Percentiles rank a stretch among this genome's conserved stretches.
Evolutionary conservation across 805 yeast genomes (phyloP).

Genomic region (Starmerella floris): DNA sequence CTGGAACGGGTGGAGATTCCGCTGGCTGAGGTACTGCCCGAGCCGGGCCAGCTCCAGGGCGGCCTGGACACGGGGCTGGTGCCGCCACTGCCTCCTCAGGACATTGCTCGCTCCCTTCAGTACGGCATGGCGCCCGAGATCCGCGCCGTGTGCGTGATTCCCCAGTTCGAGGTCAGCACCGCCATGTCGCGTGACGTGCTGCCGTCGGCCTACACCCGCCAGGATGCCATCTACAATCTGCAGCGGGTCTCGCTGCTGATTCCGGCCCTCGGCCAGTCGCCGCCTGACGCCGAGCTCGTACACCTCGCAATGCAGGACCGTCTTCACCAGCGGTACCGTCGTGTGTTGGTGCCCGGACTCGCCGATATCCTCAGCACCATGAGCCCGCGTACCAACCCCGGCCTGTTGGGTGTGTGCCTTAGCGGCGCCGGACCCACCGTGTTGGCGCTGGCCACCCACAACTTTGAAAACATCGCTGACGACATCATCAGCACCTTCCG

Average conservation of each 20-base stretch:
- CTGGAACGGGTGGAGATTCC: slow-evolving; percentile 69
- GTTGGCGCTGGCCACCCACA: slow-evolving; percentile 78
- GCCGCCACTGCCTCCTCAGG: slow-evolving; percentile 71
- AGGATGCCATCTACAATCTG: slow-evolving; percentile 80
- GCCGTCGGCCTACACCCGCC: slow-evolving; percentile 62
- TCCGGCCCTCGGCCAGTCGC: slow-evolving; percentile 72
- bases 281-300: slow-evolving; percentile 71
- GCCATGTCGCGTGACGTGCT: slow-evolving; percentile 82
- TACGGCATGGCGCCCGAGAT: slow-evolving; percentile 72
- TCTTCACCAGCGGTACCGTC: slow-evolving; percentile 94
- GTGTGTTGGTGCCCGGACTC: slow-evolving; percentile 81
- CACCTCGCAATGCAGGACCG: slow-evolving; percentile 94
- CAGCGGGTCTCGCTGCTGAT: slow-evolving; percentile 89
- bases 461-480: slow-evolving; percentile 69
- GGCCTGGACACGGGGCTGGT: slow-evolving; percentile 54
- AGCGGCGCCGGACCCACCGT: slow-evolving; percentile 99
- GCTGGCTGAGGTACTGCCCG: slow-evolving; percentile 69
- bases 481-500: slow-evolving; percentile 60
- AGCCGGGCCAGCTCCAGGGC: slow-evolving; percentile 40
- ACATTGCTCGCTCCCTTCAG: slow-evolving; percentile 78
- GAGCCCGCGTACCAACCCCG: slow-evolving; percentile 70
- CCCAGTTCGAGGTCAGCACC: slow-evolving; percentile 87
- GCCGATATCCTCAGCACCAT: slow-evolving; percentile 64
- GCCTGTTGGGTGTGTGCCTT: slow-evolving; percentile 83
- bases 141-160: slow-evolving; percentile 82